Base-by-base conservation (phyloP, 2,329 filamentous ascomycete genomes). In the Aspergillus quadricinctus region DNA sequence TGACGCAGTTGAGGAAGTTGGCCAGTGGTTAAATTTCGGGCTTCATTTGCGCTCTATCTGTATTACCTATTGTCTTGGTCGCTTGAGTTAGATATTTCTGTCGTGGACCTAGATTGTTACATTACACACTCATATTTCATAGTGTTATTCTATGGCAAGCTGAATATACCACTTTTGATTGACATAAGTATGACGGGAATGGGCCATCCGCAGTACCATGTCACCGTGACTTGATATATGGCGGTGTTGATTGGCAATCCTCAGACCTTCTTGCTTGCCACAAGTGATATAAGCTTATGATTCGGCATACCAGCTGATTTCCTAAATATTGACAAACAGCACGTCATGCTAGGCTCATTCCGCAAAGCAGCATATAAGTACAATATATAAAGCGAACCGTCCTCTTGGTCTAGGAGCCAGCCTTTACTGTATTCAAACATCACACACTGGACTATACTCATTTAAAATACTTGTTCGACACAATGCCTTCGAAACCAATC, bases 1-100 rank as follows among this genome's bases (percentile, higher is more conserved):
- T 53, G 50, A 56, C 55, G 17, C 50, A 54, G 41, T 40, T 64
- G 52, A 48, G 54, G 52, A 61, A 56, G 35, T 56, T 64, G 29
- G 35, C 35, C 5, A 40, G 29, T 21, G 49, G 49, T 23, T 50
- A 21, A 25, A 3, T 40, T 50, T 6, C 2, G 19, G 28, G 19
- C 43, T 10, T 14, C 2, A 37, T 37, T 17, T 35, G 14, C 2
- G 31, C 14, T 35, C 3, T 17, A 35, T 35, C 31, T 37, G 14
- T 17, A 37, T 17, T 37, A 6, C 14, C 14, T 17, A 17, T 17
- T 3, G 5, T 17, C 31, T 3, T 37, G 5, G 14, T 7, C 6
- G 14, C 5, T 37, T 17, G 14, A 17, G 14, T 17, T 37, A 37
- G 31, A 35, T 1, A 35, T 35, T 17, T 17, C 4, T 2, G 28